A percentile compares a stretch with the other conserved stretches of the same genome.
Conservation (phyloP, 2,329 filamentous ascomycete genomes). For the Arthrocladium fulminans region DNA sequence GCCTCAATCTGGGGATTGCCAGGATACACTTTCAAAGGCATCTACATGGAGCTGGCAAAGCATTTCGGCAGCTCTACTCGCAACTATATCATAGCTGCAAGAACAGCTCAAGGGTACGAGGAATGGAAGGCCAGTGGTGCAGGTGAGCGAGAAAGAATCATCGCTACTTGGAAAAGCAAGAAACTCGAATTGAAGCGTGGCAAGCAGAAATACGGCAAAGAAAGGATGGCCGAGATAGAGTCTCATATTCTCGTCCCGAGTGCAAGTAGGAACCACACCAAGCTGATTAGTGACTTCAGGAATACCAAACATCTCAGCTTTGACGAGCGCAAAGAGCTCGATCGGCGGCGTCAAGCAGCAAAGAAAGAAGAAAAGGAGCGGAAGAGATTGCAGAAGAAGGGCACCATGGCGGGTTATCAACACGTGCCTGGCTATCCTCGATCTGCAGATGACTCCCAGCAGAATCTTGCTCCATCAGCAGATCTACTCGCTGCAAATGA, state of each 20-base stretch:
- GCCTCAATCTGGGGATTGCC: constrained; percentile 69
- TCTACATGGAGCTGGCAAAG: constrained; percentile 68
- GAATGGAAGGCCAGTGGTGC: constrained; percentile 49
- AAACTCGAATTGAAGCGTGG: constrained; percentile 48
- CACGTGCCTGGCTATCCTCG: constrained; percentile 6
- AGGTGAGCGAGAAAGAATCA: constrained; percentile 55
- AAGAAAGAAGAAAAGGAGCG: constrained; percentile 24
- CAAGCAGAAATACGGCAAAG: constrained; percentile 18
- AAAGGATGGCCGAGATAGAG: constrained; percentile 50
- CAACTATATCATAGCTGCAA: constrained; percentile 70
- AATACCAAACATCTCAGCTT: constrained; percentile 42
- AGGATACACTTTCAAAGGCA: constrained; percentile 73
- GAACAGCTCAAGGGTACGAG: constrained; percentile 64
- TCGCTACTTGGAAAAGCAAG: constrained; percentile 55
- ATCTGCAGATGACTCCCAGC: constrained; percentile 3
- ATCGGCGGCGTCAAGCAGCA: constrained; percentile 26
- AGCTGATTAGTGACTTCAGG: constrained; percentile 39
- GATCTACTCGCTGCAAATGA: constrained; percentile 15
- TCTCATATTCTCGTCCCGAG: constrained; percentile 26
- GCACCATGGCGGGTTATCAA: constrained; percentile 10
- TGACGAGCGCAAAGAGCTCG: constrained; percentile 46
- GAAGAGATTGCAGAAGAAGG: constrained; percentile 20
- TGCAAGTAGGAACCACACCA: constrained; percentile 25
- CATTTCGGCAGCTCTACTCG: constrained; percentile 61
- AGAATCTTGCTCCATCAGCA: background rate